Evolutionary conservation across 169 alveolate genomes (phyloP), one percentile per base, ranked within the genome.

Genomic region (Plasmodium fragile): DNA sequence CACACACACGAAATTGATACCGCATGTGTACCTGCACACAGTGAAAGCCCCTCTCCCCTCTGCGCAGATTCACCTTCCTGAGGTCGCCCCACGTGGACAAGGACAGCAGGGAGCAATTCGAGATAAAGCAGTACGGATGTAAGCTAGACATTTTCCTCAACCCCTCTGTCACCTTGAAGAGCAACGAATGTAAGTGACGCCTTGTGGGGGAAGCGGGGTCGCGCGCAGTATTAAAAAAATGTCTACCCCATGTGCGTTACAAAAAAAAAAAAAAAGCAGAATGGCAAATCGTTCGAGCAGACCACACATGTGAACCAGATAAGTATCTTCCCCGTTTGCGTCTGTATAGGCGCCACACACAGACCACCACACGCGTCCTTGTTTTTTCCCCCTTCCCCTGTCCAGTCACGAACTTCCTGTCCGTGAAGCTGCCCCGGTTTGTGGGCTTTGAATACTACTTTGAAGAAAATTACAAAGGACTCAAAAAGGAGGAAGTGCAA

Each of bases 51-150:
- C 43, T 16, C 11, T 32, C 11, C 41, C 11, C 32, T 28, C 16
- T 53, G 22, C 28, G 32, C 81, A 87, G 93, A 43, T 87, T 87
- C 71, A 87, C 93, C 8, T 87, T 87, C 49, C 30, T 87, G 72
- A 78, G 93, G 59, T 87, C 93, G 0, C 93, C 93, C 6, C 93
- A 87, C 55, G 93, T 87, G 18, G 93, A 87, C 41, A 87, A 87
- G 72, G 93, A 87, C 82, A 87, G 93, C 34, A 87, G 93, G 53
- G 93, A 87, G 71, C 93, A 87, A 65, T 87, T 87, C 36, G 93
- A 87, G 59, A 87, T 87, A 87, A 87, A 55, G 49, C 93, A 87
- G 43, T 87, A 87, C 53, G 81, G 89, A 5, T 87, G 93, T 16
- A 87, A 87, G 59, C 16, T 87, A 25, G 89, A 87, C 3, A 87